These are phyloP conservation scores for Hanseniaspora valbyensis DNA, from an alignment of 805 yeast species.

Conservation along the genomic window DNA sequence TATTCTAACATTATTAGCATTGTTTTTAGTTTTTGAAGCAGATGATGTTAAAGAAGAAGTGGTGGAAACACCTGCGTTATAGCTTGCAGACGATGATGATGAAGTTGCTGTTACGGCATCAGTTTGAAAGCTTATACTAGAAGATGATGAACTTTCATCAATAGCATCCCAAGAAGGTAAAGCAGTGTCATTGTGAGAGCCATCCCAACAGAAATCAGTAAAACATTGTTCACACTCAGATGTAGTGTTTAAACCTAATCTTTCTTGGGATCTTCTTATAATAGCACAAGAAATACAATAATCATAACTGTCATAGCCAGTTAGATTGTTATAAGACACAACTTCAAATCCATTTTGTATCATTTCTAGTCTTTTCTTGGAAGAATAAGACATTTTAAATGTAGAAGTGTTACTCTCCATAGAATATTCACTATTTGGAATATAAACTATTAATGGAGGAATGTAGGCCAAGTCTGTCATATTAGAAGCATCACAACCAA, in stretches of 20 bases:
- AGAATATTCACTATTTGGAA: constrained; percentile 61
- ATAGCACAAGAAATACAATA: constrained; percentile 77
- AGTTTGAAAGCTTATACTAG: not conserved
- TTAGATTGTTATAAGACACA: constrained; percentile 52
- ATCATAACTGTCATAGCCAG: constrained; percentile 57
- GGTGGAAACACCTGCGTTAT: constrained; percentile 14
- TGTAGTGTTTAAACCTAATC: constrained; percentile 44
- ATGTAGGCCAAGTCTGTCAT: constrained; percentile 42
- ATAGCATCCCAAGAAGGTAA: constrained; percentile 4
- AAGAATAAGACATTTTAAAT: constrained; percentile 49
- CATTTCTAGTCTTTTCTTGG: constrained; percentile 46
- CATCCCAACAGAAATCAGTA: constrained; percentile 65
- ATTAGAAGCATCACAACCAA: constrained; percentile 66
- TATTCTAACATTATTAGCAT: too few species aligned
- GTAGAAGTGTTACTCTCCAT: constrained; percentile 65
- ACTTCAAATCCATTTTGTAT: constrained; percentile 66
- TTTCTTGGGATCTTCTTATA: constrained; percentile 65
- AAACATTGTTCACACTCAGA: constrained; percentile 67
- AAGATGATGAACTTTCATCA: not conserved
- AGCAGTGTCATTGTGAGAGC: constrained; percentile 25
- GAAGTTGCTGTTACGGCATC: not conserved
- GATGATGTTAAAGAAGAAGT: constrained; percentile 16
- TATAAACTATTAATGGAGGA: constrained; percentile 70
- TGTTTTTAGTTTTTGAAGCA: constrained; percentile 8
- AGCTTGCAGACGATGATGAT: constrained; percentile 1